Base-by-base conservation (phyloP, 2,329 filamentous ascomycete genomes). In the Colletotrichum tabaci region DNA sequence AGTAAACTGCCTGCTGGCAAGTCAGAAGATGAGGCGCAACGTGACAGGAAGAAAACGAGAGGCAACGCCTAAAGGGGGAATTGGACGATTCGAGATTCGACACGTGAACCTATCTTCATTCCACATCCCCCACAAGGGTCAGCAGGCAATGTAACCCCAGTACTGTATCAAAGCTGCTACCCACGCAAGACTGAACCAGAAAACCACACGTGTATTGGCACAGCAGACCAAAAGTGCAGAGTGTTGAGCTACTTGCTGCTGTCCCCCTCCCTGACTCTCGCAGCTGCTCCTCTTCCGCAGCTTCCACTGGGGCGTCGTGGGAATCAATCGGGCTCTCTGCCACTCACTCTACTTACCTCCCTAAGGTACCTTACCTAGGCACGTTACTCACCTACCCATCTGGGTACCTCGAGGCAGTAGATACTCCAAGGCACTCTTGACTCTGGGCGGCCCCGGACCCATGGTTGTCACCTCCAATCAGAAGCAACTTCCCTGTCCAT, bases 131-230 rank as follows among this genome's bases (percentile, higher is more conserved):
- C 64, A 71, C 68, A 67, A 66, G 68, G 69, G 69, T 72, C 66
- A 69, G 40, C 53, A 69, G 49, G 52, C 69, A 69, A 66, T 72
- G 69, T 69, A 72, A 69, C 69, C 68, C 65, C 68, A 46, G 56
- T 23, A 40, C 53, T n/a, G 13, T 16, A n/a, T 38, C 35, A 10
- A 10, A 46, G 23, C 40, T 60, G 42, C 56, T 46, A 60, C 56
- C 56, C 56, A 46, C 35, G 56, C 56, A 46, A n/a, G 15, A 26
- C 30, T 46, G 40, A 12, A 44, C 56, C 4, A 40, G 8, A 52
- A 52, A 42, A 62, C 47, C 60, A 21, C 26, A 35, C 21, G 42
- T 62, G 52, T 35, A n/a, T 52, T 16, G 52, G 16, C 21, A n/a
- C 53, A 40, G 52, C 44, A 47, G 60, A 71, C 64, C 68, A 71